Base-by-base conservation (phyloP, 2,329 filamentous ascomycete species). In the Aaosphaeria arxii region DNA sequence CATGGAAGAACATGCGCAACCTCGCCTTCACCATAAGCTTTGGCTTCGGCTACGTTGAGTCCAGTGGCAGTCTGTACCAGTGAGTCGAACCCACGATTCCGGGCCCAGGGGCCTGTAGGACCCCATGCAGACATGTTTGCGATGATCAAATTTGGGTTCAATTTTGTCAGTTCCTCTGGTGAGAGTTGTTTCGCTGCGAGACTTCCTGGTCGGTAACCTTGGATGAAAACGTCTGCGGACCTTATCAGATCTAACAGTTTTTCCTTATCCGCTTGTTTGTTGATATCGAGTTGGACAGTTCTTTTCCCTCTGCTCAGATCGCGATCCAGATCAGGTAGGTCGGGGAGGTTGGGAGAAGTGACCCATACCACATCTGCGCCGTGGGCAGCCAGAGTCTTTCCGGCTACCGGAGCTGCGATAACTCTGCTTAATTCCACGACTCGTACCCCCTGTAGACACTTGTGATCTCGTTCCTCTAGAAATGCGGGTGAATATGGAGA, bases 101-200 rank as follows among this genome's bases (percentile, higher is more conserved):
- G 48, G 0, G 60, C 52, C 77, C 77, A 80, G 0, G 76, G 76
- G 0, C 79, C 78, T 0, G 62, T 47, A 0, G 73, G 68, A 0
- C 78, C 79, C 49, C 77, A 84, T 0, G 81, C 79, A 1, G 77
- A 80, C 24, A 84, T 54, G 43, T 73, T 81, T 2, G 78, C 80
- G 5, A 72, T 66, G 29, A 83, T 69, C 9, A 83, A 68, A 1
- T 65, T 67, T 0, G 77, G 71, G 28, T 76, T 77, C 4, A 69
- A 42, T 24, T 58, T 53, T 1, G 62, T 53, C 0, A 82, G 57
- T 0, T 71, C 65, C 5, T 70, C 64, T 0, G 65, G 55, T 1
- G 71, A 69, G 4, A 78, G 55, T 0, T 78, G 77, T 17, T 74
- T 65, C 0, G 65, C 57, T 0, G 73, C 74, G 0, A 81, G 67